These are phyloP conservation scores for Pseudoneurospora amorphoporcata DNA, from an alignment of 495 filamentous ascomycete genomes.

Conservation along the genomic window DNA sequence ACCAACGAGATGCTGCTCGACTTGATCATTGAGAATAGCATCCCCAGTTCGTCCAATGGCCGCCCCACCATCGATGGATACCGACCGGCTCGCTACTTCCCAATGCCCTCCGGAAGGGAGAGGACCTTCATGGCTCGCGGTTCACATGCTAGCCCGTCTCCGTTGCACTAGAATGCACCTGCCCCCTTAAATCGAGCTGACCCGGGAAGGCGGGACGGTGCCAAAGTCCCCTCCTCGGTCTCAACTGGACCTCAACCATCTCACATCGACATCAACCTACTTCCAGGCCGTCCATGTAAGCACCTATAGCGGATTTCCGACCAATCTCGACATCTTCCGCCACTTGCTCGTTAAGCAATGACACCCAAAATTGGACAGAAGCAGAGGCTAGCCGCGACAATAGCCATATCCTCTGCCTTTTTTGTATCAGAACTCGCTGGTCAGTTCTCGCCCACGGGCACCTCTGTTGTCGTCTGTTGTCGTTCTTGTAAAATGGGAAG, in stretches of 20 bases:
- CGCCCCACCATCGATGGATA: not conserved
- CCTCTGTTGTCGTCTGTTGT: not conserved
- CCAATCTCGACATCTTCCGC: not conserved
- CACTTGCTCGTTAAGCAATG: conserved; percentile 9
- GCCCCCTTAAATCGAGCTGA: not conserved
- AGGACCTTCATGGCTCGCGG: not conserved
- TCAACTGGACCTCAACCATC: not conserved
- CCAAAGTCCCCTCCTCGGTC: not conserved
- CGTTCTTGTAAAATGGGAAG: not conserved
- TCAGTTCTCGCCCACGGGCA: conserved; percentile 16
- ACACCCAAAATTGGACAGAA: conserved; percentile 26
- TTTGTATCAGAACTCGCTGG: conserved; percentile 74
- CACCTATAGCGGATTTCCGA: not conserved
- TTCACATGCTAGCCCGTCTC: not conserved
- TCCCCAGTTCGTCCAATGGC: not conserved
- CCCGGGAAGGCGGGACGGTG: not conserved
- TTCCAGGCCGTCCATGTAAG: not conserved
- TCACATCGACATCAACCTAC: not conserved
- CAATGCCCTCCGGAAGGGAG: not conserved
- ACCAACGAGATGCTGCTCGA: not conserved
- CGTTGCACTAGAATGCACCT: not conserved
- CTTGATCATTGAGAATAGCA: not conserved
- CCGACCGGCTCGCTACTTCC: not conserved
- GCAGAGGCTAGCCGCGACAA: conserved; percentile 62
- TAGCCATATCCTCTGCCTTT: conserved; percentile 72